phyloP scores from a whole-genome alignment of 805 yeast genomes.

The Candida awuae region DNA sequence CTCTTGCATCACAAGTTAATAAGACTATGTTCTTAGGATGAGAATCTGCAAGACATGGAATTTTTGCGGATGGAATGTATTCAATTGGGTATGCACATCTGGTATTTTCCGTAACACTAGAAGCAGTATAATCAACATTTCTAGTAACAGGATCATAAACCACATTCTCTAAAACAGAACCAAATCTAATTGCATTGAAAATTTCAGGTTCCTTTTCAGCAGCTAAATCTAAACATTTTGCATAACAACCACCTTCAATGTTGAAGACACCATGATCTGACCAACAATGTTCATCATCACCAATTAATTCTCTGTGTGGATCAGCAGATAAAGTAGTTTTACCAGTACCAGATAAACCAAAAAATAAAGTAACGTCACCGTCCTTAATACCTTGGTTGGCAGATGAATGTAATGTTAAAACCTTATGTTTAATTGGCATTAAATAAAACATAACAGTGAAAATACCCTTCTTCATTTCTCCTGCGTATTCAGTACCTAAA shows the following conservation, averaged over 20 bases:
- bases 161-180: constrained; percentile 90
- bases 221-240: constrained; percentile 85
- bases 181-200: constrained; percentile 88
- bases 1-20: constrained; percentile 95
- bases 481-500: constrained; percentile 97
- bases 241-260: constrained; percentile 99
- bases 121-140: constrained; percentile 77
- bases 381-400: constrained; percentile 79
- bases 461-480: constrained; percentile 99
- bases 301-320: constrained; percentile 86
- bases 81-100: constrained; percentile 99
- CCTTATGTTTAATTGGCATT: constrained; percentile 90
- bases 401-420: constrained; percentile 90
- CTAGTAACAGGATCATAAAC: constrained; percentile 73
- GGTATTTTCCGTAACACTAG: constrained; percentile 88
- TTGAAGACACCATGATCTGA: constrained; percentile 96
- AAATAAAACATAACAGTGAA: constrained; percentile 98
- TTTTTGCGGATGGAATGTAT: constrained; percentile 89
- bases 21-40: constrained; percentile 91
- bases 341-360: constrained; percentile 97
- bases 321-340: constrained; percentile 96
- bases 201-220: constrained; percentile 97
- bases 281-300: constrained; percentile 99
- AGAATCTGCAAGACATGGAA: constrained; percentile 82
- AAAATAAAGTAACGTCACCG: constrained; percentile 89